Conservation (phyloP, 352 stramenopile species). For the Globisporangium apiculatum region DNA sequence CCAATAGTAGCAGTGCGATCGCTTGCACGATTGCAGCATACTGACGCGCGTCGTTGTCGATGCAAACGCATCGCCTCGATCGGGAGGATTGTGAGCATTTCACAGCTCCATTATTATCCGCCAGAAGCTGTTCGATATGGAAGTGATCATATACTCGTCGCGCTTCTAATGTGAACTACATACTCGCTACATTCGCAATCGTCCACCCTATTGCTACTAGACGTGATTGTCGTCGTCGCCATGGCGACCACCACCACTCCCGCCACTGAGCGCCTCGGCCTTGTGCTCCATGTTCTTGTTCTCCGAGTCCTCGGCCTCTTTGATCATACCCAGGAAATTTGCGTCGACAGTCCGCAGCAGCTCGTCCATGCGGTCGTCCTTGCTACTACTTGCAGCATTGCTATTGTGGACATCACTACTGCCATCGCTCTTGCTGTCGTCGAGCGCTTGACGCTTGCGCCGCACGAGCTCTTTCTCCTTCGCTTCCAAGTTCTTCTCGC, state of each 20-base stretch:
- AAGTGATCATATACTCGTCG: too few species aligned
- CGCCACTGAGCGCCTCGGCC: slow-evolving; percentile 27
- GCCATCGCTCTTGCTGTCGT: slow-evolving; percentile 77
- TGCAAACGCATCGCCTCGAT: too few species aligned
- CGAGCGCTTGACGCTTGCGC: slow-evolving; percentile 63
- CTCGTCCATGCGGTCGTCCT: slow-evolving; percentile 94
- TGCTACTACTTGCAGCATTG: slow-evolving; percentile 20
- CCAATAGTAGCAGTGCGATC: too few species aligned
- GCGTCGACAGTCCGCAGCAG: slow-evolving; percentile 90
- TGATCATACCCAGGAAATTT: slow-evolving; percentile 95
- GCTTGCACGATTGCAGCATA: too few species aligned
- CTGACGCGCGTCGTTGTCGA: too few species aligned
- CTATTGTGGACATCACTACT: slow-evolving; percentile 12
- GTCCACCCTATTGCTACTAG: neutral
- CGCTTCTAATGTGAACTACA: too few species aligned
- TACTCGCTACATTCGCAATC: too few species aligned
- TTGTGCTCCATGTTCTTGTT: slow-evolving; percentile 88
- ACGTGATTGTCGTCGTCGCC: slow-evolving; percentile 25
- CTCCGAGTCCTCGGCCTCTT: slow-evolving; percentile 91
- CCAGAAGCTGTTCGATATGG: too few species aligned
- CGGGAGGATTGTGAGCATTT: too few species aligned
- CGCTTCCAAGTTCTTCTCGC: slow-evolving; percentile 92
- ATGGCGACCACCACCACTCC: slow-evolving; percentile 17
- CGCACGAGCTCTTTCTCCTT: slow-evolving; percentile 85
- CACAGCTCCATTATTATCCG: too few species aligned